Base-by-base conservation (phyloP, 2,329 filamentous ascomycete genomes). In the Aurifilum marmelostoma region DNA sequence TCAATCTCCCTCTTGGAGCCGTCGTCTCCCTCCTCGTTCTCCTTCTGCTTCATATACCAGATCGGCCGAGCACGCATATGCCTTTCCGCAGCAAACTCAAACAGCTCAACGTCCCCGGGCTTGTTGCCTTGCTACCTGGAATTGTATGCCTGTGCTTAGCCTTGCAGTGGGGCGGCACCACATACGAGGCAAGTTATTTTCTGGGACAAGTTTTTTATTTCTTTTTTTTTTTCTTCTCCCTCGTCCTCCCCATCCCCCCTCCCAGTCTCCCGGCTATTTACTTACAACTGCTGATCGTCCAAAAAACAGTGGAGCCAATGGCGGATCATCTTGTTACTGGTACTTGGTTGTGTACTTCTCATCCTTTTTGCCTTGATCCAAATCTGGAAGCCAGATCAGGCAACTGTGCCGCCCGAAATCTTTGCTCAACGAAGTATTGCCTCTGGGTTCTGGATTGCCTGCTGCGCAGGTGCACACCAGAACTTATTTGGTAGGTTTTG, bases 331-430 rank as follows among this genome's bases (percentile, higher is more conserved):
- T 75, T 71, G 9, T 72, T 79, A 21, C 71, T 80, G 16, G 72
- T 76, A n/a, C 66, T 75, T 18, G 76, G 75, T 8, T 71, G 43
- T n/a, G 69, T 78, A 5, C 72, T 77, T 12, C 67, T 76, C 6
- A 52, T 67, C 16, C 52, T 61, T 1, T 80, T 80, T 39, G 69
- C 76, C 39, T 71, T 59, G 12, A 70, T 79, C 14, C 83, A 85
- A 73, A 69, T 82, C 71, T 79, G 79, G 77, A 75, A 80, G 65
- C 77, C 76, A 2, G 81, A 85, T 9, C 74, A 73, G 29, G 83
- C 83, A 21, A 85, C 82, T 0, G 75, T 86, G 29, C 84, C 84
- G 1, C 81, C 80, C 2, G 80, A 83, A 21, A 76, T 86, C 67
- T 77, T 86, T 71, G 79, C 78, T 73, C 75, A 83, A 58, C 79